Base-by-base conservation (phyloP, 2,329 filamentous ascomycete species). In the Moelleriella libera region DNA sequence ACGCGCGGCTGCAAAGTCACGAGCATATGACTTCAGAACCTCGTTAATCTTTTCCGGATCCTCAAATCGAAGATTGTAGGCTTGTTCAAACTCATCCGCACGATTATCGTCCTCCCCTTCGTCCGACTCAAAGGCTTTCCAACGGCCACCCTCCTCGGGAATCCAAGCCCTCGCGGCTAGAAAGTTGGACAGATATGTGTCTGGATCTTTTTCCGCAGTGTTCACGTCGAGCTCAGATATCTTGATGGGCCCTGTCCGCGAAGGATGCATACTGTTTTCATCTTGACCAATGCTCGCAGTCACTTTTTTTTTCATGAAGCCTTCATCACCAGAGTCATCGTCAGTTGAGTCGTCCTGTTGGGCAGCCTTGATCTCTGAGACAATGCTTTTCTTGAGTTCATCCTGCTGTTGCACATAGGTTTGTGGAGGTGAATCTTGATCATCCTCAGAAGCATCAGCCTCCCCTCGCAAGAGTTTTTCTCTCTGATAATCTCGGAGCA, bases 51-150 rank as follows among this genome's bases (percentile, higher is more conserved):
- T 88, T 50, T 76, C 76, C 0, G 92, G 88, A 57, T 97, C 86
- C 62, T 98, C 92, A 59, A 98, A 98, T 34, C 92, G 84, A 66
- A 96, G 68, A 67, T 98, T 98, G 69, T 95, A 98, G 5, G 89
- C 89, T 53, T 85, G 76, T 67, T 98, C 92, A 58, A 90, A 94
- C 51, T 83, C 80, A 43, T 97, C 90, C 30, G 89, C 89, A 31
- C 85, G 80, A 45, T 88, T 72, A 3, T 74, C 87, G 2, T 74
- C 87, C 46, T 95, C 87, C 53, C 92, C 89, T 0, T 96, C 88
- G 55, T 98, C 92, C 0, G 88, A 95, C 60, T 96, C 88, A 49
- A 98, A 85, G 0, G 89, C 85, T 56, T 89, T 74, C 65, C 86
- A 88, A 41, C 76, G 75, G 28, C 77, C 72, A 41, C 71, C 73